Conservation (phyloP, 2,329 filamentous ascomycete genomes). For the Fusarium transvaalense region DNA sequence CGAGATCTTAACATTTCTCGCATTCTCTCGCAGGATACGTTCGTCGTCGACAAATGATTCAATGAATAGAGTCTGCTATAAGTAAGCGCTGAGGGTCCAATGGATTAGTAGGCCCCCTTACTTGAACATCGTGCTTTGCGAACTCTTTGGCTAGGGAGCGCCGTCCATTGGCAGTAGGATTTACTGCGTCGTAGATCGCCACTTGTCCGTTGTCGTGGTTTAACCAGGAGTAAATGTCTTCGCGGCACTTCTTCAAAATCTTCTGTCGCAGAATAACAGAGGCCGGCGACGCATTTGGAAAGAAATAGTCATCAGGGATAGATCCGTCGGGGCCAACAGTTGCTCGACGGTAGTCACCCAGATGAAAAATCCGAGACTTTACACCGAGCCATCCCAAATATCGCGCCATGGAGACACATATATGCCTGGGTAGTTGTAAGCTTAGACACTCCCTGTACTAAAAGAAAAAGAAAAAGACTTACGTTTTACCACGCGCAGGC, state of each 20-base stretch:
- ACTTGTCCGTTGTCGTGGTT: conserved; percentile 98
- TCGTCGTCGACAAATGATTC: conserved; percentile 96
- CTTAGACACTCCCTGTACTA: not conserved
- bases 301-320: conserved; percentile 98
- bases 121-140: conserved; percentile 95
- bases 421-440: conserved; percentile 71
- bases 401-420: conserved; percentile 92
- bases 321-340: conserved; percentile 86
- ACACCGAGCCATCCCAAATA: conserved; percentile 98
- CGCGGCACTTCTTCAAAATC: conserved; percentile 95
- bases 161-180: conserved; percentile 85
- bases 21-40: conserved; percentile 94
- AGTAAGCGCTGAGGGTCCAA: conserved; percentile 1
- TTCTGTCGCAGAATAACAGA: conserved; percentile 96
- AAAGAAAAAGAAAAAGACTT: conserved; percentile 52
- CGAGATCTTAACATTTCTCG: conserved; percentile 96
- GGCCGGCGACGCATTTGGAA: conserved; percentile 89
- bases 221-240: conserved; percentile 96
- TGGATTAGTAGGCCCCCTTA: conserved; percentile 52
- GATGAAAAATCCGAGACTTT: conserved; percentile 96
- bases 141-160: conserved; percentile 93
- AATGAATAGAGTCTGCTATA: conserved; percentile 85
- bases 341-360: conserved; percentile 94
- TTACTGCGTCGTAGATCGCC: conserved; percentile 98
- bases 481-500: conserved; percentile 95